phyloP scores from a whole-genome alignment of 1,284 basidiomycete species.

The Coriolopsis trogii region DNA sequence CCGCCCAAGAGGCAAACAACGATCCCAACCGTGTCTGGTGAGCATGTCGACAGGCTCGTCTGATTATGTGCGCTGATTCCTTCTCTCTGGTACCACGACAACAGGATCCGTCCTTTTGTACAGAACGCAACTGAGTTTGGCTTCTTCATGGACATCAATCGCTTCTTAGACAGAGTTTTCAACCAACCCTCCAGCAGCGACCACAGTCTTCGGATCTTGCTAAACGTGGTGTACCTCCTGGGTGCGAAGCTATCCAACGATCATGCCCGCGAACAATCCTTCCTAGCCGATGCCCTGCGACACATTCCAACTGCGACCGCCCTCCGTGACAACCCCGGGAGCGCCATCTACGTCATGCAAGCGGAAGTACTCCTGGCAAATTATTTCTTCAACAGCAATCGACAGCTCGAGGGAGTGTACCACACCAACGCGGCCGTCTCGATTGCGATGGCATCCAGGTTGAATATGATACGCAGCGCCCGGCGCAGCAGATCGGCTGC shows the following conservation, averaged over 20 bases:
- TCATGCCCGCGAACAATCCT: slow-evolving; percentile 27
- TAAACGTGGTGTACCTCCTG: slow-evolving; percentile 31
- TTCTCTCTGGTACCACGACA: slow-evolving; percentile 2
- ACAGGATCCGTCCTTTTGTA: slow-evolving; percentile 32
- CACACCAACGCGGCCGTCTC: slow-evolving; percentile 47
- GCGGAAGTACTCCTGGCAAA: slow-evolving; percentile 49
- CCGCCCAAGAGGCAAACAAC: slow-evolving; percentile 8
- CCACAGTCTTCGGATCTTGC: slow-evolving; percentile 26
- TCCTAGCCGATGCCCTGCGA: slow-evolving; percentile 35
- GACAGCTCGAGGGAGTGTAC: slow-evolving; percentile 45
- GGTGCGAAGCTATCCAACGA: slow-evolving; percentile 30
- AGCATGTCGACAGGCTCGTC: not conserved
- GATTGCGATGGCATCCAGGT: slow-evolving; percentile 40
- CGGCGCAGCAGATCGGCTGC: slow-evolving; percentile 17
- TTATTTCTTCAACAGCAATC: slow-evolving; percentile 45
- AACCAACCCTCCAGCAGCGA: slow-evolving; percentile 26
- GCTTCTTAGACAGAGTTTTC: slow-evolving; percentile 36
- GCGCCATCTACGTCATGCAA: slow-evolving; percentile 45
- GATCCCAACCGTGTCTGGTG: slow-evolving; percentile 23
- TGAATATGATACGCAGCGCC: slow-evolving; percentile 39
- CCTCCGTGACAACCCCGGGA: slow-evolving; percentile 37
- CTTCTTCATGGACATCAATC: slow-evolving; percentile 43
- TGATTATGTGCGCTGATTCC: slow-evolving; percentile 4
- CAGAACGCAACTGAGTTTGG: slow-evolving; percentile 40
- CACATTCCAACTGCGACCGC: slow-evolving; percentile 35